Evolutionary conservation across 2,329 filamentous ascomycete genomes (phyloP).

Genomic region (Colletotrichum liriopes): DNA sequence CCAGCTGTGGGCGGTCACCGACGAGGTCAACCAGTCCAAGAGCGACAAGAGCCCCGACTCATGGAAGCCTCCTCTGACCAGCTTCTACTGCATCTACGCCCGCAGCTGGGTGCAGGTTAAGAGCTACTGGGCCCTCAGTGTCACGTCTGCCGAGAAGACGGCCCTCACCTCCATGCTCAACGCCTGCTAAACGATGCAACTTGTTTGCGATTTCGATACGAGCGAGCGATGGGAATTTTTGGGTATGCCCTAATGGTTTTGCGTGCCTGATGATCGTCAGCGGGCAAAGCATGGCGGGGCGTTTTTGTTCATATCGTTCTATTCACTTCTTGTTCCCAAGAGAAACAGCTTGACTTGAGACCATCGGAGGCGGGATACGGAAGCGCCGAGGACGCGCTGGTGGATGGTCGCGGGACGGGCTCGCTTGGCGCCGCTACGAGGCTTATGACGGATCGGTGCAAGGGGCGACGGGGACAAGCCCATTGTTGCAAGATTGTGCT

Average conservation of each 20-base stretch:
- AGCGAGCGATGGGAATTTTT: background rate
- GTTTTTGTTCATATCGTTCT: slow-evolving; percentile 1
- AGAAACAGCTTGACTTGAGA: background rate
- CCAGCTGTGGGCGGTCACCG: slow-evolving; percentile 85
- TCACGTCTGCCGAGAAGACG: slow-evolving; percentile 81
- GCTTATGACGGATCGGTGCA: slow-evolving; percentile 26
- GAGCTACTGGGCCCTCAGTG: slow-evolving; percentile 76
- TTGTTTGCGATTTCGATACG: background rate
- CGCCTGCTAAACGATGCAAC: slow-evolving; percentile 65
- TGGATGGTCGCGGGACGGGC: slow-evolving; percentile 15
- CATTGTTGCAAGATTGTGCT: slow-evolving; percentile 15
- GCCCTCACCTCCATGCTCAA: slow-evolving; percentile 76
- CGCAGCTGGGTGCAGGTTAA: slow-evolving; percentile 86
- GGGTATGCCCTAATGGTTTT: background rate
- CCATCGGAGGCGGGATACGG: background rate
- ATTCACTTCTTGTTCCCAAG: slow-evolving; percentile 9
- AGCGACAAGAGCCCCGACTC: slow-evolving; percentile 80
- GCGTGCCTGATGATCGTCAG: slow-evolving; percentile 7
- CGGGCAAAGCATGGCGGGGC: background rate
- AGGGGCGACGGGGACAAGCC: slow-evolving; percentile 11
- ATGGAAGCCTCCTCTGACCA: slow-evolving; percentile 81
- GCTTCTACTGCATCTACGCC: slow-evolving; percentile 85
- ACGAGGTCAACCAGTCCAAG: slow-evolving; percentile 82
- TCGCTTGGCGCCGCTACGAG: slow-evolving; percentile 23
- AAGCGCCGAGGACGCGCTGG: slow-evolving; percentile 13